A percentile compares a stretch with the other conserved stretches of the same genome.
phyloP scores from a whole-genome alignment of 2,329 filamentous ascomycete species.

The Nemania bipapillata region DNA sequence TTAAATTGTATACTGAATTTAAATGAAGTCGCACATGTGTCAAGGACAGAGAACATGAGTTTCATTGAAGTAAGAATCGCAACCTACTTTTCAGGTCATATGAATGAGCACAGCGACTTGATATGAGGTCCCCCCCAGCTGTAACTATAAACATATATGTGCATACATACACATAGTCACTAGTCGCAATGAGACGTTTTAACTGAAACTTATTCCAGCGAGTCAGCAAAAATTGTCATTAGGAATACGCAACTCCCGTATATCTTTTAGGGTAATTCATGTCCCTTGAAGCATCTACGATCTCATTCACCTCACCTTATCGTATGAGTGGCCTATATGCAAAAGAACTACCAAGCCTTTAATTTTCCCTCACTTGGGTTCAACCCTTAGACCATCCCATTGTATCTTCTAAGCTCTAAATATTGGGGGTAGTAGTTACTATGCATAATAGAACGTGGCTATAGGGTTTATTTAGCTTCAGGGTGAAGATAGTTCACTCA shows the following conservation, averaged over 20 bases:
- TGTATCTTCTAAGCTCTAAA: background rate
- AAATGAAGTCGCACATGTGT: background rate
- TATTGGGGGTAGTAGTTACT: background rate
- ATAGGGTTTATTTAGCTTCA: background rate
- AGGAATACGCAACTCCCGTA: background rate
- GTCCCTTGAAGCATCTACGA: background rate
- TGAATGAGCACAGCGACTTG: too few relatives aligned
- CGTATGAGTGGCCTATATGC: background rate
- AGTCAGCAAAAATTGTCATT: background rate
- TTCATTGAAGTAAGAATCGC: background rate
- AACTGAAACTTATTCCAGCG: background rate
- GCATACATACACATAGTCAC: background rate
- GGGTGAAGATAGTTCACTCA: background rate
- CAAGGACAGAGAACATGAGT: too few relatives aligned
- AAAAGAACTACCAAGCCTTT: background rate
- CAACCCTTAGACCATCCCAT: too few relatives aligned
- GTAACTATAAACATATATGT: too few relatives aligned
- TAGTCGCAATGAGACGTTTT: background rate
- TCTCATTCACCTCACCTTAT: background rate
- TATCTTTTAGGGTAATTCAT: background rate
- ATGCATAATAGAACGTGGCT: background rate
- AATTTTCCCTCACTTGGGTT: too few relatives aligned
- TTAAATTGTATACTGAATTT: background rate
- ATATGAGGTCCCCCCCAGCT: background rate
- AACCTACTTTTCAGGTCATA: too few relatives aligned